Conservation (phyloP, 2,329 filamentous ascomycete species). For the Westerdykella sp. region DNA sequence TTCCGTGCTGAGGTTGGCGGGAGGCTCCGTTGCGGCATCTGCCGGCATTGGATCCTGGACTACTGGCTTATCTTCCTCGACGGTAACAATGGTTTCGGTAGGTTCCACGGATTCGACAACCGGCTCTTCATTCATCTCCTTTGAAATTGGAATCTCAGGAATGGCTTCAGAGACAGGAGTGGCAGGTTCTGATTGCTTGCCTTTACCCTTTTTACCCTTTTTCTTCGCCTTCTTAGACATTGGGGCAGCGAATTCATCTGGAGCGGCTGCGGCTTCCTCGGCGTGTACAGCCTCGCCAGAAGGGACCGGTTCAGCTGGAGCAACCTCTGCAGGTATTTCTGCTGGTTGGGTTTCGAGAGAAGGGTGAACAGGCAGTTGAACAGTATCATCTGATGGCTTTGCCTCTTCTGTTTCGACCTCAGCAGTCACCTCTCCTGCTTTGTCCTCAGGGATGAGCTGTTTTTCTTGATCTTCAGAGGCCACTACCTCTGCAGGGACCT, state of each 20-base stretch:
- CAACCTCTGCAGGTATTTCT: neutral
- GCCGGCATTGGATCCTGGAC: neutral
- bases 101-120: neutral
- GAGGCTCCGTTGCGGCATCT: neutral
- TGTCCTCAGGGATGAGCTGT: neutral
- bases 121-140: neutral
- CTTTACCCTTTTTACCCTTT: constrained; percentile 20
- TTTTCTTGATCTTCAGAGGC: neutral
- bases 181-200: constrained; percentile 11
- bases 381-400: neutral
- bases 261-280: constrained; percentile 1
- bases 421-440: neutral
- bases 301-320: neutral
- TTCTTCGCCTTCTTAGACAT: constrained; percentile 19
- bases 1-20: neutral
- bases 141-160: neutral
- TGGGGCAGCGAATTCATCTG: constrained; percentile 6
- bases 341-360: neutral
- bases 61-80: neutral
- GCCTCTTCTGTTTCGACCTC: neutral
- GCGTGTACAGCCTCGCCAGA: neutral
- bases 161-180: constrained; percentile 9
- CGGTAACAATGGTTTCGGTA: neutral
- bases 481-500: neutral
- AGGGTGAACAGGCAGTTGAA: neutral